These are phyloP conservation scores for Ramaria sp. DNA, from an alignment of 768 basidiomycete species.

Conservation along the genomic window DNA sequence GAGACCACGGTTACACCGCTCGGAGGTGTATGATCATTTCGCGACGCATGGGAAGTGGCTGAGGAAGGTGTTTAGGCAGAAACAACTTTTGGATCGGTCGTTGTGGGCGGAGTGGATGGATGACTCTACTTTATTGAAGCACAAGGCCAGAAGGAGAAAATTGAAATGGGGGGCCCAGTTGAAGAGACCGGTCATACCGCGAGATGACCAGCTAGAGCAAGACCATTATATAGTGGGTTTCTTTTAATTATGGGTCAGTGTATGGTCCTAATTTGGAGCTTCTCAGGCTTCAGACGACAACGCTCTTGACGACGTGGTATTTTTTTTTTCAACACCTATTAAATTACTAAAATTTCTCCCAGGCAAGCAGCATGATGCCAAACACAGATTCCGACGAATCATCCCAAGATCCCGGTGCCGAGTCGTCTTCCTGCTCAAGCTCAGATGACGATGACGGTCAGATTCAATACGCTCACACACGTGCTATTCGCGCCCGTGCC, in stretches of 20 bases:
- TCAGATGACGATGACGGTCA: background rate
- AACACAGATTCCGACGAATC: background rate
- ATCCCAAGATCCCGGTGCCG: background rate
- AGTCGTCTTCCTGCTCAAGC: background rate
- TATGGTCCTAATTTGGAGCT: background rate
- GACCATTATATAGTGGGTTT: background rate
- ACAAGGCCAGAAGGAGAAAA: background rate
- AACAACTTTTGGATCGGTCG: background rate
- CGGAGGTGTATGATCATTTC: constrained; percentile 5
- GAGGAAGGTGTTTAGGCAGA: background rate
- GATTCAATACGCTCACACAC: background rate
- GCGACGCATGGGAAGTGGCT: constrained; percentile 1
- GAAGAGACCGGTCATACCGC: background rate
- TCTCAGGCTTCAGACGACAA: background rate
- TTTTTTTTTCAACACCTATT: background rate
- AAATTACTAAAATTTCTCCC: background rate
- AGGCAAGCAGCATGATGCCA: background rate
- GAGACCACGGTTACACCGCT: constrained; percentile 1
- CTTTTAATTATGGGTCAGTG: background rate
- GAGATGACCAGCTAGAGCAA: background rate
- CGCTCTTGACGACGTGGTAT: background rate
- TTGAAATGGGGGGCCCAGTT: background rate
- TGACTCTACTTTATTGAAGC: background rate
- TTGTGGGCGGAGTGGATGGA: constrained; percentile 2
- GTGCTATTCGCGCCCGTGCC: background rate